phyloP scores from a whole-genome alignment of 768 basidiomycete species.

The Paxillus rubicundulus region DNA sequence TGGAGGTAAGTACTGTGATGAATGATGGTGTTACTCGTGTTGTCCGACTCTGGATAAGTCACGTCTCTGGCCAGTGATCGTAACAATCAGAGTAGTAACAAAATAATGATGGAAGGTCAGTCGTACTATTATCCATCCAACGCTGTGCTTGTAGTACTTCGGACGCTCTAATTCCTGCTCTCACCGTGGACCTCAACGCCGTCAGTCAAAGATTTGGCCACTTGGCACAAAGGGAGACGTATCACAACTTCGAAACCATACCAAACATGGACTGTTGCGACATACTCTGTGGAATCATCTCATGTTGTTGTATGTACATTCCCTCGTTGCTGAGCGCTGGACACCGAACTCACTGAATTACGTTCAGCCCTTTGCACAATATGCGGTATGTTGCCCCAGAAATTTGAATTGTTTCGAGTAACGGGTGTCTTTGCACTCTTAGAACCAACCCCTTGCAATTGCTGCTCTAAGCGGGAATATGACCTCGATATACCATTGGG shows the following conservation, averaged over 20 bases:
- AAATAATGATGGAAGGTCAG: too few relatives aligned
- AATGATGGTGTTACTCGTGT: too few relatives aligned
- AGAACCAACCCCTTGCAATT: conserved; percentile 15
- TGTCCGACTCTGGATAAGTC: too few relatives aligned
- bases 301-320: conserved; percentile 20
- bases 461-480: conserved; percentile 12
- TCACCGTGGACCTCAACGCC: too few relatives aligned
- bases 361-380: conserved; percentile 8
- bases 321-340: too few relatives aligned
- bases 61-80: too few relatives aligned
- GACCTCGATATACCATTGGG: neutral
- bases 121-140: too few relatives aligned
- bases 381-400: conserved; percentile 12
- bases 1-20: too few relatives aligned
- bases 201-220: too few relatives aligned
- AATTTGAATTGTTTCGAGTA: neutral
- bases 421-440: neutral
- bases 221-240: neutral
- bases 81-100: too few relatives aligned
- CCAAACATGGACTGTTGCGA: conserved; percentile 27
- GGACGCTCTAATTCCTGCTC: too few relatives aligned
- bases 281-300: conserved; percentile 14
- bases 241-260: neutral
- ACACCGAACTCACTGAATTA: neutral
- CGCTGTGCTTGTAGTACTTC: too few relatives aligned